phyloP scores from a whole-genome alignment of 129 eudicot species.

The Pulicaria dysenterica region DNA sequence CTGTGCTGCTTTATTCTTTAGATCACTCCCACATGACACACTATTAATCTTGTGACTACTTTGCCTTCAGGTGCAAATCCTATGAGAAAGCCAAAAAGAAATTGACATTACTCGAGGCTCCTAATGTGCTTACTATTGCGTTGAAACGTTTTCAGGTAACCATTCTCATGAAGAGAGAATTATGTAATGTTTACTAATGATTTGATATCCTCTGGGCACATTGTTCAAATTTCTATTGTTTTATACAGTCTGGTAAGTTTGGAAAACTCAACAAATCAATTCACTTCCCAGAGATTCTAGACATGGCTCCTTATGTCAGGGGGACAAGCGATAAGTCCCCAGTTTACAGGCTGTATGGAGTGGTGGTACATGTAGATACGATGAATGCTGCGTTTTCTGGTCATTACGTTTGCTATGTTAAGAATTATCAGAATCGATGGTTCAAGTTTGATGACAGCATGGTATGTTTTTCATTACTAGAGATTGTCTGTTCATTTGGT shows the following conservation, averaged over 20 bases:
- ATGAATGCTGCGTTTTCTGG: constrained; percentile 84
- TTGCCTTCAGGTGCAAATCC: constrained; percentile 71
- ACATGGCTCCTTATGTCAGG: constrained; percentile 81
- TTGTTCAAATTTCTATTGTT: constrained; percentile 5
- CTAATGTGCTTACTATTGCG: constrained; percentile 86
- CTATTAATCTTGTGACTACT: constrained; percentile 1
- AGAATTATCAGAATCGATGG: constrained; percentile 73
- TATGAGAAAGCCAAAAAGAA: constrained; percentile 88
- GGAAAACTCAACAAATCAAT: constrained; percentile 82
- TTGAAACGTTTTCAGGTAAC: constrained; percentile 87
- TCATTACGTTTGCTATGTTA: constrained; percentile 85
- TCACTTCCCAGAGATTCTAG: constrained; percentile 74
- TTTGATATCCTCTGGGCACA: background rate
- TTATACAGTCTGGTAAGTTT: constrained; percentile 73
- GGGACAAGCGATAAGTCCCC: constrained; percentile 77
- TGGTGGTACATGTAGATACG: constrained; percentile 81
- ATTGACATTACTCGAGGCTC: constrained; percentile 74
- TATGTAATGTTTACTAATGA: background rate
- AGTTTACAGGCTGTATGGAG: constrained; percentile 80
- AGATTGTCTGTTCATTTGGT: background rate
- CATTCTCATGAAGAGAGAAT: background rate
- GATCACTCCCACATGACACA: background rate
- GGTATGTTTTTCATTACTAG: constrained; percentile 44
- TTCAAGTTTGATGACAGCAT: constrained; percentile 74
- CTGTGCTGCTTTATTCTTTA: background rate